phyloP scores from a whole-genome alignment of 2,329 filamentous ascomycete species.

The Xylaria sp. region DNA sequence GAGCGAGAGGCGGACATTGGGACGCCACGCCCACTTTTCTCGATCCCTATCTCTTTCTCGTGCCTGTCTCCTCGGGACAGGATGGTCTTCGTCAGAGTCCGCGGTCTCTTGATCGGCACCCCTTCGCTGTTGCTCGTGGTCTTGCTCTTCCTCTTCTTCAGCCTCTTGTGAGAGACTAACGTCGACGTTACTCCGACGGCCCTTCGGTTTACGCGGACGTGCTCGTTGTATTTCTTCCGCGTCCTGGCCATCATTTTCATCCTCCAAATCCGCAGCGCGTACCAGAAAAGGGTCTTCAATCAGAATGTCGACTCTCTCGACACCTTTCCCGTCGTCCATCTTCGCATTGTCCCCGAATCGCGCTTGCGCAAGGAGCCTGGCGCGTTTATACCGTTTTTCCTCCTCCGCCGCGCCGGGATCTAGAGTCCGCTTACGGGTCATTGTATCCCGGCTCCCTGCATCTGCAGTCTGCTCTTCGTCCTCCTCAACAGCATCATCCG shows the following conservation, averaged over 20 bases:
- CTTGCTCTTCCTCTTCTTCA: constrained; percentile 45
- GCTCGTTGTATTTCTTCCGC: constrained; percentile 24
- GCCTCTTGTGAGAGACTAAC: constrained; percentile 41
- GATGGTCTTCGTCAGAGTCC: constrained; percentile 42
- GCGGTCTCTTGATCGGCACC: constrained; percentile 11
- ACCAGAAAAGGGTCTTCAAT: constrained; percentile 68
- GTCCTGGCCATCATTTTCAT: constrained; percentile 30
- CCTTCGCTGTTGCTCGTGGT: constrained; percentile 5
- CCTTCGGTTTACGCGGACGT: constrained; percentile 39
- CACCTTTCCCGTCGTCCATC: constrained; percentile 67
- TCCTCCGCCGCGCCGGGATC: constrained; percentile 48
- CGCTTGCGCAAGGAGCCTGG: constrained; percentile 70
- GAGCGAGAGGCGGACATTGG: constrained; percentile 73
- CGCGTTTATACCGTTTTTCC: constrained; percentile 63
- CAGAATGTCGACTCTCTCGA: constrained; percentile 70
- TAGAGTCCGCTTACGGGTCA: constrained; percentile 21
- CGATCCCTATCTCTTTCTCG: constrained; percentile 44
- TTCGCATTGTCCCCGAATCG: constrained; percentile 75
- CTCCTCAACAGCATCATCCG: constrained; percentile 50
- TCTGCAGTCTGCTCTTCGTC: constrained; percentile 36
- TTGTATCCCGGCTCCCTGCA: constrained; percentile 40
- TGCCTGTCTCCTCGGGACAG: constrained; percentile 44
- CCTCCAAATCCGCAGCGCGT: constrained; percentile 29
- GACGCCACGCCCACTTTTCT: constrained; percentile 59
- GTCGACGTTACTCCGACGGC: constrained; percentile 43